Conservation (phyloP, 2,329 filamentous ascomycete species). For the Pseudogymnoascus sp. region DNA sequence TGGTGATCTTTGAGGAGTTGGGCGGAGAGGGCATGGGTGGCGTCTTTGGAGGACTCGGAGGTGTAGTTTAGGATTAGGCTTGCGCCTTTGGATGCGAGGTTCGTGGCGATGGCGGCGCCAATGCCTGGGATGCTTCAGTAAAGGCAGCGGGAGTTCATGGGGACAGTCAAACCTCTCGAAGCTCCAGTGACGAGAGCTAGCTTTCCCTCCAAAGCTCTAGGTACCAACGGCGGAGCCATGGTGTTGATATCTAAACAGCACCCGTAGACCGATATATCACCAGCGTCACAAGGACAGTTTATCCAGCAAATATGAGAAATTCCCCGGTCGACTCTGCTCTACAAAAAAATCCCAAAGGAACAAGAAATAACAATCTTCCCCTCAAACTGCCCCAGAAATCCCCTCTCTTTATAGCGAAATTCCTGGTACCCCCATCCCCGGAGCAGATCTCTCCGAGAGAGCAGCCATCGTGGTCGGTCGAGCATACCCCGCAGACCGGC, state of each 20-base stretch:
- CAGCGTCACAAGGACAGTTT: neutral
- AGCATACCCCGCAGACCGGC: neutral
- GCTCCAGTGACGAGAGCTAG: slow-evolving; percentile 72
- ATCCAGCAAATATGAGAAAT: no score
- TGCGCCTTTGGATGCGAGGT: slow-evolving; percentile 61
- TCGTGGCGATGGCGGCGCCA: slow-evolving; percentile 54
- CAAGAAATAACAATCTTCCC: neutral
- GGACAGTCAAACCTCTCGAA: slow-evolving; percentile 52
- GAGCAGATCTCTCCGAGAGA: neutral
- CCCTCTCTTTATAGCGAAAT: neutral
- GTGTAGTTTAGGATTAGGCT: slow-evolving; percentile 59
- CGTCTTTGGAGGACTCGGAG: slow-evolving; percentile 47
- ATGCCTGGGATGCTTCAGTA: slow-evolving; percentile 50
- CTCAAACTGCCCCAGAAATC: neutral
- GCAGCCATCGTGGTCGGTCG: neutral
- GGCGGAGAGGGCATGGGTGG: slow-evolving; percentile 45
- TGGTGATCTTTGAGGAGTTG: slow-evolving; percentile 48
- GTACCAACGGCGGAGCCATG: neutral
- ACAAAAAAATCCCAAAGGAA: neutral
- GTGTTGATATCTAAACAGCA: neutral
- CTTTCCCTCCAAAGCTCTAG: slow-evolving; percentile 55
- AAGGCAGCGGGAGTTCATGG: neutral
- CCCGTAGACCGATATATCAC: neutral
- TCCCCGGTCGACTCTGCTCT: neutral
- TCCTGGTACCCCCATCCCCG: neutral